Base-by-base conservation (phyloP, 2,329 filamentous ascomycete species). In the Phoma sp. region DNA sequence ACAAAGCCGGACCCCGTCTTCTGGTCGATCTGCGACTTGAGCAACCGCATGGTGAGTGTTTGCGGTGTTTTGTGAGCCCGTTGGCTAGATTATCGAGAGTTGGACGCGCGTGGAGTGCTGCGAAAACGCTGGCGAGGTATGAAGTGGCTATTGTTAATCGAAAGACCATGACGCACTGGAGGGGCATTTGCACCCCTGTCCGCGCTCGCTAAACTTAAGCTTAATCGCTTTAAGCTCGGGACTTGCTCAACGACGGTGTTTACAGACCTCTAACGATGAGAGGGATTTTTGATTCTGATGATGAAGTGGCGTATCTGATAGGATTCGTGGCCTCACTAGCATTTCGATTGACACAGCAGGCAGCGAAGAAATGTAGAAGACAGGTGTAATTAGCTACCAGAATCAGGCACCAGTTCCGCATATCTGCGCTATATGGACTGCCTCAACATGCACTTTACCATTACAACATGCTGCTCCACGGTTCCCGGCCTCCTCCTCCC, bases 1-100 rank as follows among this genome's bases (percentile, higher is more conserved):
- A 88, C 85, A 29, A 78, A 69, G 25, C 88, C 88, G 1, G 85
- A 84, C 75, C 86, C 87, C 74, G 87, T 83, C 55, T 83, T 83
- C 65, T 70, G 62, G 54, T 89, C 85, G 61, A 90, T 87, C 55
- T 83, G 82, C 57, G 86, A 84, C 71, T 87, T 89, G 64, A 90
- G 82, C 38, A 90, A 80, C 54, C 84, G 83, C 88, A 91, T 91
- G 27, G 37, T 37, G 44, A 8, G 31, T 15, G 49, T 24, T 32
- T 7, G 46, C 32, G 37, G 7, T 44, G 33, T 10, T 10, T 35
- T 7, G 25, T 40, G 17, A 22, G 10, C 19, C 38, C 6, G 8
- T 21, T 38, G 25, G 37, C 21, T 22, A 8, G 9, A 22, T 13
- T 27, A 12, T 19, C 10, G 10, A 38, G 17, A 35, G 10, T 12